Evolutionary conservation across 2,329 filamentous ascomycete genomes (phyloP).

Genomic region (Claviceps spartinae): DNA sequence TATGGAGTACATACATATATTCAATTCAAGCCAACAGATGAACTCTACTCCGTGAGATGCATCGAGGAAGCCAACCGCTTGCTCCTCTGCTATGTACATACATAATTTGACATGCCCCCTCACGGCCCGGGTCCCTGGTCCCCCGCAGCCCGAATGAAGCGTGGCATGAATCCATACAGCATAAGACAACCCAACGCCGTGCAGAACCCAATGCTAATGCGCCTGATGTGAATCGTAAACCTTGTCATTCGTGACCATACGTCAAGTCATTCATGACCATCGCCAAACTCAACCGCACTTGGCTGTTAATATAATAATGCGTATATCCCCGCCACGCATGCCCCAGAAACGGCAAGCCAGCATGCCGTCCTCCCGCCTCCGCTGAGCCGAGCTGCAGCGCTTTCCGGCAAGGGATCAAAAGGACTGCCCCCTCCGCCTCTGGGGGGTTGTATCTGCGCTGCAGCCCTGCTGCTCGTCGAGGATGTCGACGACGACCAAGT

Average conservation of each 20-base stretch:
- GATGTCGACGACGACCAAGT: neutral
- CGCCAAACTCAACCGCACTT: neutral
- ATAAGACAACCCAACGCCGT: neutral
- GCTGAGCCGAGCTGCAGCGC: neutral
- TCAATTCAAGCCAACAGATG: no score
- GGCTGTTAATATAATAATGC: neutral
- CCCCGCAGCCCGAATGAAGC: no score
- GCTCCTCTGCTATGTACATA: no score
- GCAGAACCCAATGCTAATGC: neutral
- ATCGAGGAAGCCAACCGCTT: no score
- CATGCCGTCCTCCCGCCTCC: neutral
- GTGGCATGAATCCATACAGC: no score
- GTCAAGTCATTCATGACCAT: neutral
- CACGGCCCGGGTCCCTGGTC: no score
- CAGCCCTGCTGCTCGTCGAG: slow-evolving; percentile 1
- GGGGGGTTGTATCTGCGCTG: slow-evolving; percentile 4
- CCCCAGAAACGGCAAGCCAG: neutral
- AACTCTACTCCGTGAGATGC: no score
- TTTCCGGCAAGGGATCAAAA: slow-evolving; percentile 8
- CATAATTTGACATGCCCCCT: no score
- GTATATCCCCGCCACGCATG: neutral
- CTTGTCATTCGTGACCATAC: neutral
- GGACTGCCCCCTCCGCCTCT: slow-evolving; percentile 12
- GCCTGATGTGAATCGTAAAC: neutral
- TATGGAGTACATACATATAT: no score